A percentile compares a stretch with the other conserved stretches of the same genome.
phyloP scores from a whole-genome alignment of 208 protist species.

The Crithidia brevicula region DNA sequence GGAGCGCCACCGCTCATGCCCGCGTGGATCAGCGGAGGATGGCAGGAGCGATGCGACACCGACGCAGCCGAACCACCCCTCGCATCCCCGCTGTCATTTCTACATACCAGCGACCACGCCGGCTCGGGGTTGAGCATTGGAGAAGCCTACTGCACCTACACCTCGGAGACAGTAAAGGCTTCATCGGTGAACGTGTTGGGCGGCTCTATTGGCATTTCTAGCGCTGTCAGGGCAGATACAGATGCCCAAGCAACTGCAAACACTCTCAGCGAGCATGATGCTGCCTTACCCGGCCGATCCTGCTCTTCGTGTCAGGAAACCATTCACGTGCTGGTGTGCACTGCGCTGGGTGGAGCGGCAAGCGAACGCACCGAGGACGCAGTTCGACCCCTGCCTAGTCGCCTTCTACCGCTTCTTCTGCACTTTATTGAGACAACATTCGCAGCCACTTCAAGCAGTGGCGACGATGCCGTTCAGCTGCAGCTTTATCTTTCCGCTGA shows the following conservation, averaged over 20 bases:
- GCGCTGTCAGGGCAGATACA: background rate
- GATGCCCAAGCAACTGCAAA: too few relatives aligned
- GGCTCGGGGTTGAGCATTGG: background rate
- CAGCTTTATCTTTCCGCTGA: slow-evolving; percentile 10
- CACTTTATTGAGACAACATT: background rate
- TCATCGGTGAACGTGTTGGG: slow-evolving; percentile 6
- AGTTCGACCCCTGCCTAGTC: background rate
- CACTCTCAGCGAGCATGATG: too few relatives aligned
- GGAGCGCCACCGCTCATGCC: background rate
- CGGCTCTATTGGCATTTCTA: slow-evolving; percentile 3
- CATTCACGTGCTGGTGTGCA: slow-evolving; percentile 8
- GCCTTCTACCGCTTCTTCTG: background rate
- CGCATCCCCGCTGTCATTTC: background rate
- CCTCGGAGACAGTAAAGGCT: background rate
- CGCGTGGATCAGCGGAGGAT: background rate
- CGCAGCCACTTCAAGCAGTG: background rate
- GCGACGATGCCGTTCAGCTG: background rate
- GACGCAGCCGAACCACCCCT: background rate
- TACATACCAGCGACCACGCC: too few relatives aligned
- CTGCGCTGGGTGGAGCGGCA: background rate
- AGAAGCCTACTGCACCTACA: slow-evolving; percentile 22
- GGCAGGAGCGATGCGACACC: background rate
- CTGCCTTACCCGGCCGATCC: too few relatives aligned
- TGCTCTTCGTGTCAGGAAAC: background rate
- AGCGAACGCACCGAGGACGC: slow-evolving; percentile 1